phyloP scores from a whole-genome alignment of 495 filamentous ascomycete genomes.

The Penicillium bialowiezense region DNA sequence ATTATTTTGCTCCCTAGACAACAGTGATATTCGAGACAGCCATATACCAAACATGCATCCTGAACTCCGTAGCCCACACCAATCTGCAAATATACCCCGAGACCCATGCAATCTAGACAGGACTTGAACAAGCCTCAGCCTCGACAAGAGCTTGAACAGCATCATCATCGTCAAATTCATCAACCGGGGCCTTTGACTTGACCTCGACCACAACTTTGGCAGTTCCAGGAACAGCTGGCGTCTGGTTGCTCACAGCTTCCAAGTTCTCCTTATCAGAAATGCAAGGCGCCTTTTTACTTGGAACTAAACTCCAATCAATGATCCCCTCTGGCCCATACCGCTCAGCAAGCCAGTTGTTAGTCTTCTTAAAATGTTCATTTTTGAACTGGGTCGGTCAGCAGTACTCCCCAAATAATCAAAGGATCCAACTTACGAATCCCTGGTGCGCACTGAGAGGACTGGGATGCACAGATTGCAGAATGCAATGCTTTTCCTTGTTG shows the following conservation, averaged over 20 bases:
- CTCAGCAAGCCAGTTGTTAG: conserved; percentile 81
- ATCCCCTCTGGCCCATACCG: conserved; percentile 74
- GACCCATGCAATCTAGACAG: not conserved
- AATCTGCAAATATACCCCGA: no score
- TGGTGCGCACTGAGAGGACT: conserved; percentile 77
- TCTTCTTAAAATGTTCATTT: conserved; percentile 81
- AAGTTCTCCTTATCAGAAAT: conserved; percentile 21
- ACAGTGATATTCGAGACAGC: no score
- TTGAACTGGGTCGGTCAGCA: conserved; percentile 55
- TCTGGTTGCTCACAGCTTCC: conserved; percentile 7
- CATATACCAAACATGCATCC: no score
- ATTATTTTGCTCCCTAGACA: no score
- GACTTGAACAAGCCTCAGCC: conserved; percentile 15
- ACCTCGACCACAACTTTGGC: conserved; percentile 6
- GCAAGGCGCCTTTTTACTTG: conserved; percentile 20
- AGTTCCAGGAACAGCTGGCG: conserved; percentile 1
- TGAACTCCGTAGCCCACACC: no score
- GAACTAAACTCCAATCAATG: conserved; percentile 82
- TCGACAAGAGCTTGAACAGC: conserved; percentile 40
- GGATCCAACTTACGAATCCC: conserved; percentile 60
- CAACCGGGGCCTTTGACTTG: conserved; percentile 13
- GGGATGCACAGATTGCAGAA: conserved; percentile 84
- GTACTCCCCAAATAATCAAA: not conserved
- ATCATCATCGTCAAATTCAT: conserved; percentile 42
- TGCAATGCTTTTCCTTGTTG: conserved; percentile 66